Evolutionary conservation across 2,329 filamentous ascomycete genomes (phyloP).

Genomic region (Beauveria varroae): DNA sequence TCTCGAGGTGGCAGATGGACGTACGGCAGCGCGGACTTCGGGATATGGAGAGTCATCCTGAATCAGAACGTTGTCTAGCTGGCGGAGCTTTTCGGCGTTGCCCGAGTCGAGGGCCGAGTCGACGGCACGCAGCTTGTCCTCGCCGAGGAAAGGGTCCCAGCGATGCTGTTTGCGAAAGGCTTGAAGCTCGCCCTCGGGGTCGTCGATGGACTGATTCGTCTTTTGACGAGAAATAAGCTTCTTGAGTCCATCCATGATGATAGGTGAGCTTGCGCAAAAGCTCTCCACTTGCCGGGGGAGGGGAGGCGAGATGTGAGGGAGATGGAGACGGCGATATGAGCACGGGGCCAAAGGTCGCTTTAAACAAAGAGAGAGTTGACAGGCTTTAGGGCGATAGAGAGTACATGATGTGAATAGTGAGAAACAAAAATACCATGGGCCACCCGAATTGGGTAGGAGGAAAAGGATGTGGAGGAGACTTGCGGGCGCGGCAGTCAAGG

Average conservation of each 20-base stretch:
- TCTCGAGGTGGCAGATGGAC: neutral
- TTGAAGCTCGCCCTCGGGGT: slow-evolving; percentile 24
- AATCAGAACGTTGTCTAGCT: slow-evolving; percentile 38
- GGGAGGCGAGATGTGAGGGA: neutral
- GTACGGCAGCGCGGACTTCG: slow-evolving; percentile 29
- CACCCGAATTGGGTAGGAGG: slow-evolving; percentile 9
- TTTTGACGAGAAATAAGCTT: slow-evolving; percentile 10
- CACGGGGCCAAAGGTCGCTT: neutral
- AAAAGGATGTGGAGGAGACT: slow-evolving; percentile 3
- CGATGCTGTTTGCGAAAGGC: slow-evolving; percentile 43
- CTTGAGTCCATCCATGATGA: neutral
- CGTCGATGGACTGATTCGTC: slow-evolving; percentile 10
- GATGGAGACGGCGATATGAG: neutral
- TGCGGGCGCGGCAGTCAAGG: neutral
- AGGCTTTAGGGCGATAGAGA: no score
- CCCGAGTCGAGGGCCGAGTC: slow-evolving; percentile 37
- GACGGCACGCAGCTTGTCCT: slow-evolving; percentile 44
- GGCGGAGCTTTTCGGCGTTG: slow-evolving; percentile 36
- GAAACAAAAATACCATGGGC: neutral
- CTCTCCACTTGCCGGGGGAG: neutral
- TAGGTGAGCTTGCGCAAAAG: neutral
- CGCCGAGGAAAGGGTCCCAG: slow-evolving; percentile 50
- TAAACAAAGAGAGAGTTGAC: neutral
- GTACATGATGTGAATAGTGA: no score
- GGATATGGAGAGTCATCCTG: slow-evolving; percentile 51